A percentile compares a stretch with the other conserved stretches of the same genome.
phyloP scores from a whole-genome alignment of 192 early-diverging fungal species.

The Pilaira anomala region DNA sequence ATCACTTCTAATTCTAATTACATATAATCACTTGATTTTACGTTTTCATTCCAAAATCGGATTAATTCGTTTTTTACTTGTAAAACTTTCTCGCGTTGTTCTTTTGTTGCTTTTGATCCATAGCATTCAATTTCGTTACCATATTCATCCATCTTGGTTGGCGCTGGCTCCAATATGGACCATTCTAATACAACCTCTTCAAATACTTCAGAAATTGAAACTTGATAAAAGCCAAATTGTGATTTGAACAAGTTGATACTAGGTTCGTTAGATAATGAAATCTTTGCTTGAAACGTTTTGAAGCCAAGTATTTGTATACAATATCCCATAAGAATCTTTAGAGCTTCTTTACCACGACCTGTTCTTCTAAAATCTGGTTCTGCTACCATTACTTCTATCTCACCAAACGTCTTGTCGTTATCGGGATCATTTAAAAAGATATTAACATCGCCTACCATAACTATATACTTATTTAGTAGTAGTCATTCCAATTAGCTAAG shows the following conservation, averaged over 20 bases:
- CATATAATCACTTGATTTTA: neutral
- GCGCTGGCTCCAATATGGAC: conserved; percentile 4
- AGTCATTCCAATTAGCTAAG: neutral
- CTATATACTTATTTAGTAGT: conserved; percentile 23
- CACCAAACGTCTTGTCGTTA: conserved; percentile 59
- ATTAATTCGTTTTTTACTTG: neutral
- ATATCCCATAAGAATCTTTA: conserved; percentile 66
- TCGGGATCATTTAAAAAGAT: conserved; percentile 87
- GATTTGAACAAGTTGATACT: conserved; percentile 58
- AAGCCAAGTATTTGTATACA: conserved; percentile 49
- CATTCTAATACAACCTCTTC: conserved; percentile 64
- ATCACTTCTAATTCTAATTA: neutral
- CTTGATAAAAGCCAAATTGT: conserved; percentile 56
- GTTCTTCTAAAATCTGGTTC: conserved; percentile 52
- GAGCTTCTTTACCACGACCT: conserved; percentile 52
- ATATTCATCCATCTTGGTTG: conserved; percentile 7
- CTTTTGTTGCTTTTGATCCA: conserved; percentile 16
- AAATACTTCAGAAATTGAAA: conserved; percentile 55
- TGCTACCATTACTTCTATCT: conserved; percentile 96
- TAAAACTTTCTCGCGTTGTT: neutral
- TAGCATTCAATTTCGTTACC: conserved; percentile 10
- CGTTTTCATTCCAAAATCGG: neutral
- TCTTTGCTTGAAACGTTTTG: conserved; percentile 59
- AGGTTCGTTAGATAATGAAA: conserved; percentile 59
- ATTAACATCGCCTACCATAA: conserved; percentile 95